Base-by-base conservation (phyloP, 2,329 filamentous ascomycete genomes). In the Pseudogymnoascus sp. region DNA sequence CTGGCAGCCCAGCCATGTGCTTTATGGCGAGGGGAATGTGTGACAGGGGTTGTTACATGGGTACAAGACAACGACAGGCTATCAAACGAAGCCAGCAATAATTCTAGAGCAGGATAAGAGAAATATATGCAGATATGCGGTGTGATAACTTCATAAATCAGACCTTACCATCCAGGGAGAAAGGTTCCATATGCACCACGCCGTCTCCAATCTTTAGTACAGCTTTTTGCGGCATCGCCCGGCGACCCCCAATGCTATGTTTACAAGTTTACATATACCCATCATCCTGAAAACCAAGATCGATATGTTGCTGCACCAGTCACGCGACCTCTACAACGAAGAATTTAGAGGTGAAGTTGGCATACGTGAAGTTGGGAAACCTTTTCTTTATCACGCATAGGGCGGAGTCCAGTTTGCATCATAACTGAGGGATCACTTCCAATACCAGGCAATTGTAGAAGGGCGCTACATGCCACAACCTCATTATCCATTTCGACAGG, bases 1-100 rank as follows among this genome's bases (percentile, higher is more conserved):
- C 15, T 55, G 48, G 29, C 48, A 55, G 29, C 48, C 48, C 48
- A 55, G 48, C 48, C 48, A 35, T 55, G 48, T 55, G 29, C 48
- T 21, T 35, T 55, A 18, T 35, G 48, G 48, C n/a, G n/a, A 52
- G 45, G 27, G 18, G 48, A 55, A 31, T 27, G n/a, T 33, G 29
- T 35, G 29, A 55, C 48, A 55, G 48, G 48, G 48, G 15, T 55
- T 55, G 29, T 35, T 55, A 55, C 25, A 55, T 55, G 48, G 29
- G n/a, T 33, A 33, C 48, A 33, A 9, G 4, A 55, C 29, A 18
- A 12, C 21, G 21, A 21, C 21, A 21, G 21, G 21, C 21, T 48
- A 55, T 21, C 48, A 55, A 35, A 55, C n/a, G 48, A 33, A 33
- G 12, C 10, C 15, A 18, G 27, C n/a, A 33, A 33, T 55, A 55